A percentile compares a stretch with the other conserved stretches of the same genome.
These are phyloP conservation scores for Pyrenochaeta sp. DNA, from an alignment of 2,329 filamentous ascomycete species.

Conservation along the genomic window DNA sequence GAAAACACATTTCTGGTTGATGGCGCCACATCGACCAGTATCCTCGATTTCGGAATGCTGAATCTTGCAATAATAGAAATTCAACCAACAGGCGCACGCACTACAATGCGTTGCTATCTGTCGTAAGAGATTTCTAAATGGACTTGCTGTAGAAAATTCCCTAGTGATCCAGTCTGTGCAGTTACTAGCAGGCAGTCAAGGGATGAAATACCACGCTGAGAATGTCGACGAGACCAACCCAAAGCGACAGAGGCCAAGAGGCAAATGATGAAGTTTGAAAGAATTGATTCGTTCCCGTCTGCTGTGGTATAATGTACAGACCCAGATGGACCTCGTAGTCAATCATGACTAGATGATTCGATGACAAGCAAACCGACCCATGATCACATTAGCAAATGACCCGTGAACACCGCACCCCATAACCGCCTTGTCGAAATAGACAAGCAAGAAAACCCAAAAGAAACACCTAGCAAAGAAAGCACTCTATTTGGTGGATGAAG, in stretches of 20 bases:
- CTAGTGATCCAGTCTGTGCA: too few relatives aligned
- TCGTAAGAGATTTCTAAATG: too few relatives aligned
- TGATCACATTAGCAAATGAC: slow-evolving; percentile 61
- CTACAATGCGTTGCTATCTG: too few relatives aligned
- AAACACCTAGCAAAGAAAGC: slow-evolving; percentile 52
- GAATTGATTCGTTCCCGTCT: slow-evolving; percentile 53
- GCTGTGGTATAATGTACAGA: slow-evolving; percentile 54
- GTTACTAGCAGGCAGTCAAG: too few relatives aligned
- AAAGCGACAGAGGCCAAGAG: neutral
- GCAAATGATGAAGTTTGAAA: slow-evolving; percentile 46
- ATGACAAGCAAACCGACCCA: slow-evolving; percentile 57
- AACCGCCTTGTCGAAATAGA: slow-evolving; percentile 58
- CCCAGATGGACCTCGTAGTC: slow-evolving; percentile 49
- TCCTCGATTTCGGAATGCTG: too few relatives aligned
- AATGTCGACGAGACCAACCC: too few relatives aligned
- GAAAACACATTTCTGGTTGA: too few relatives aligned
- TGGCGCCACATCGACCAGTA: too few relatives aligned
- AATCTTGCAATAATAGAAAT: too few relatives aligned
- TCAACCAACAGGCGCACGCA: too few relatives aligned
- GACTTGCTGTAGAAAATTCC: too few relatives aligned
- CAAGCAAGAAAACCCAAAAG: slow-evolving; percentile 61
- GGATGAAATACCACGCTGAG: too few relatives aligned
- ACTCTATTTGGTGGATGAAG: slow-evolving; percentile 96
- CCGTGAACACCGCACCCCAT: slow-evolving; percentile 54
- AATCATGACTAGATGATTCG: slow-evolving; percentile 48